A percentile compares a stretch with the other conserved stretches of the same genome.
These are phyloP conservation scores for Leishmania tarentolae DNA, from an alignment of 208 protist species.

Conservation along the genomic window DNA sequence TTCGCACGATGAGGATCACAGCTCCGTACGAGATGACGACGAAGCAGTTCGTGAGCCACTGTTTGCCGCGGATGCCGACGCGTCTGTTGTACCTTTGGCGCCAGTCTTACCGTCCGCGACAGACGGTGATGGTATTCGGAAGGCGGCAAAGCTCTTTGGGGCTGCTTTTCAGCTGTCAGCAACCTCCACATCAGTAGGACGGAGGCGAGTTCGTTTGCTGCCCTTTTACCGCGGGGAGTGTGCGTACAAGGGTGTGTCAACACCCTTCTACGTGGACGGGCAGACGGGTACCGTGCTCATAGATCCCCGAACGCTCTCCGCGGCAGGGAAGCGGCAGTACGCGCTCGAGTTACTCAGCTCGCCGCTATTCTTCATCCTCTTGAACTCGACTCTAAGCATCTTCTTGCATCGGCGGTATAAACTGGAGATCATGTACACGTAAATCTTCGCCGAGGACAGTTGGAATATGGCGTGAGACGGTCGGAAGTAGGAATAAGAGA, in stretches of 20 bases:
- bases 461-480: neutral
- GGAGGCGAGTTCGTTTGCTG: constrained; percentile 7
- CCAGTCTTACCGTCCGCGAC: neutral
- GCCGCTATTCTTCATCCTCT: constrained; percentile 35
- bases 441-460: neutral
- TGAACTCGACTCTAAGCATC: constrained; percentile 25
- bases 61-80: constrained; percentile 22
- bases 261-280: constrained; percentile 40
- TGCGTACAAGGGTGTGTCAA: constrained; percentile 28
- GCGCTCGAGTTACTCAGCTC: constrained; percentile 31
- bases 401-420: constrained; percentile 17
- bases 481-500: neutral
- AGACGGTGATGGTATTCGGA: constrained; percentile 11
- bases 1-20: neutral
- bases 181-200: constrained; percentile 11
- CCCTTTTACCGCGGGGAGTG: constrained; percentile 42
- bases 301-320: constrained; percentile 5
- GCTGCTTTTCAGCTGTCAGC: constrained; percentile 27
- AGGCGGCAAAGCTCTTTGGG: constrained; percentile 32
- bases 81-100: neutral
- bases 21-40: neutral
- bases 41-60: constrained; percentile 21
- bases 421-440: constrained; percentile 15
- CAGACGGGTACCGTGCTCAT: constrained; percentile 37
- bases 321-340: constrained; percentile 1